These are phyloP conservation scores for Monascus purpureus DNA, from an alignment of 495 filamentous ascomycete genomes.

Conservation along the genomic window DNA sequence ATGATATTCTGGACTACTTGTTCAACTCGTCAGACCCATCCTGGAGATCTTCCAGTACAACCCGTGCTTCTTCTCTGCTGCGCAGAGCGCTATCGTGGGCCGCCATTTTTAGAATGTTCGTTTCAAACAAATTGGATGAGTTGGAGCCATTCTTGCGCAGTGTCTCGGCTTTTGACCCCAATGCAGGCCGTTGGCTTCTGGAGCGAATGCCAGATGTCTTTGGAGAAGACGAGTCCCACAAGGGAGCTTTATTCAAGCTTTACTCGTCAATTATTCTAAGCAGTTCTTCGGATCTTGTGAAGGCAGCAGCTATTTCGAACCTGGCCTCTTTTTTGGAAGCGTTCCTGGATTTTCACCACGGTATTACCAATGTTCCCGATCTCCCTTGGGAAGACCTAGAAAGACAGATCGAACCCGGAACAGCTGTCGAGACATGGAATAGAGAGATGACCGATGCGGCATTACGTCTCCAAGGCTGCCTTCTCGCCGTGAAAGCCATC, in stretches of 20 bases:
- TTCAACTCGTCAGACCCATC: conserved; percentile 16
- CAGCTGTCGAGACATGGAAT: conserved; percentile 20
- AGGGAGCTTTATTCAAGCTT: conserved; percentile 11
- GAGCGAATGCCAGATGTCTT: conserved; percentile 17
- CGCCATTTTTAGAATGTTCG: conserved; percentile 14
- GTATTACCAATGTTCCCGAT: conserved; percentile 4
- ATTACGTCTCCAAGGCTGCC: conserved; percentile 35
- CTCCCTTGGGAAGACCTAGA: conserved; percentile 16
- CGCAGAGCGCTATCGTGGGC: conserved; percentile 27
- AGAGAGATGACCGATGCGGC: conserved; percentile 28
- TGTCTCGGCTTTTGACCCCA: conserved; percentile 19
- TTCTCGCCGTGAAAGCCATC: conserved; percentile 42
- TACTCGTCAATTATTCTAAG: conserved; percentile 20
- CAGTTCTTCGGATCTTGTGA: conserved; percentile 15
- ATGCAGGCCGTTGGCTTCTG: conserved; percentile 27
- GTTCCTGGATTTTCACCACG: conserved; percentile 9
- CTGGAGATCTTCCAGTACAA: conserved; percentile 20
- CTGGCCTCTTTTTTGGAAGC: conserved; percentile 20
- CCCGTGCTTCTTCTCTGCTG: conserved; percentile 25
- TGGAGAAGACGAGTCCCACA: conserved; percentile 9
- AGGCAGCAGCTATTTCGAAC: conserved; percentile 17
- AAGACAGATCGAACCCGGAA: conserved; percentile 10
- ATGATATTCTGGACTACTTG: conserved; percentile 13
- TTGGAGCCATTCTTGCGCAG: conserved; percentile 12
- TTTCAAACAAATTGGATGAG: conserved; percentile 5